Evolutionary conservation across 495 filamentous ascomycete species (phyloP).

Genomic region (Neurospora sublineolata): DNA sequence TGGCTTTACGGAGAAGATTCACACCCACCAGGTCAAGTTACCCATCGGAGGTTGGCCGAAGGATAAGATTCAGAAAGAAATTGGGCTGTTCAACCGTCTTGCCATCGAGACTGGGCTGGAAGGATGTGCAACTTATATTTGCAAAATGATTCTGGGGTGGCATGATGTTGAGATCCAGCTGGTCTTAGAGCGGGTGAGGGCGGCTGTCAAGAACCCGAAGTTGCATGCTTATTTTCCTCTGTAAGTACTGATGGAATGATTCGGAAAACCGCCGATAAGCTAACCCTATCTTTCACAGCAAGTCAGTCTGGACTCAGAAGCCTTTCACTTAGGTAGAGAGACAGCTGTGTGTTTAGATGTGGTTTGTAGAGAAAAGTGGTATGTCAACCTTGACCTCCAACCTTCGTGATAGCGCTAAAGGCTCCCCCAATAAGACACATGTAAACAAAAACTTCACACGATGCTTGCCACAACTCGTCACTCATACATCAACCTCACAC

Average conservation of each 20-base stretch:
- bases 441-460: background rate
- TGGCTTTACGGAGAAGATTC: conserved; percentile 44
- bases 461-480: background rate
- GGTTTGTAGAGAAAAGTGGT: background rate
- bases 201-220: conserved; percentile 24
- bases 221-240: conserved; percentile 33
- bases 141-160: conserved; percentile 35
- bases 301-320: background rate
- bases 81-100: conserved; percentile 21
- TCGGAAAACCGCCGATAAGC: background rate
- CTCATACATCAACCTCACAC: background rate
- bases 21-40: conserved; percentile 32
- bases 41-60: conserved; percentile 45
- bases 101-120: conserved; percentile 34
- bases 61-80: conserved; percentile 32
- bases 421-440: background rate
- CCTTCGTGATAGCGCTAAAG: background rate
- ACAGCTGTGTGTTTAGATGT: background rate
- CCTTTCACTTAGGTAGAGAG: background rate
- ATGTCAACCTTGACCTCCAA: background rate
- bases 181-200: conserved; percentile 25
- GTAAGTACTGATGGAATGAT: conserved; percentile 14
- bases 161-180: conserved; percentile 32
- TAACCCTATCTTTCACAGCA: background rate
- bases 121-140: conserved; percentile 31